A percentile compares a stretch with the other conserved stretches of the same genome.
These are phyloP conservation scores for Mycena chlorophos DNA, from an alignment of 768 basidiomycete species.

Conservation along the genomic window DNA sequence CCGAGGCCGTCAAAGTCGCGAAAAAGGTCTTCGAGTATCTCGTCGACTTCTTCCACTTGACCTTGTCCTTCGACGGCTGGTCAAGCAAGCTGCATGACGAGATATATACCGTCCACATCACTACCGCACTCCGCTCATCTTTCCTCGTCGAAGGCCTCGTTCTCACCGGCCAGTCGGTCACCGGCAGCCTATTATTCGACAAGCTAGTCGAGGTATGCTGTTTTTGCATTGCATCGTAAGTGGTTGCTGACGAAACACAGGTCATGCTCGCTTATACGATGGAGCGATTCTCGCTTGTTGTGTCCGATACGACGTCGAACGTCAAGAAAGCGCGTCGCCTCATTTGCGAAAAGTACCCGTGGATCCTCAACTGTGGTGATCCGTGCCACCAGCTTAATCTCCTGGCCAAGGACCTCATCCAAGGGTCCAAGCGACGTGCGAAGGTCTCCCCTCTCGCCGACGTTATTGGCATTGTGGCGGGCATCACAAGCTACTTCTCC, in stretches of 20 bases:
- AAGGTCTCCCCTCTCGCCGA: constrained; percentile 13
- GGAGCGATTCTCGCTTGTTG: constrained; percentile 14
- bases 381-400: constrained; percentile 21
- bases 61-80: constrained; percentile 17
- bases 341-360: constrained; percentile 17
- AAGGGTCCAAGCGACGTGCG: constrained; percentile 7
- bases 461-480: constrained; percentile 2
- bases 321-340: constrained; percentile 16
- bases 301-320: constrained; percentile 23
- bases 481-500: constrained; percentile 5
- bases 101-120: constrained; percentile 13
- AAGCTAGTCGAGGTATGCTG: neutral
- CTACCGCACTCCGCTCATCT: neutral
- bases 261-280: constrained; percentile 10
- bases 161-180: neutral
- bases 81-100: constrained; percentile 8
- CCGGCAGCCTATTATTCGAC: neutral
- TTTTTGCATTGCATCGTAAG: neutral
- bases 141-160: constrained; percentile 2
- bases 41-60: constrained; percentile 4
- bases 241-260: neutral
- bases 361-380: constrained; percentile 21
- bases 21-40: neutral
- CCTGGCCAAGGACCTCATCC: constrained; percentile 13
- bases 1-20: constrained; percentile 4